These are phyloP conservation scores for Xylariaceae sp. DNA, from an alignment of 2,329 filamentous ascomycete species.

Conservation along the genomic window DNA sequence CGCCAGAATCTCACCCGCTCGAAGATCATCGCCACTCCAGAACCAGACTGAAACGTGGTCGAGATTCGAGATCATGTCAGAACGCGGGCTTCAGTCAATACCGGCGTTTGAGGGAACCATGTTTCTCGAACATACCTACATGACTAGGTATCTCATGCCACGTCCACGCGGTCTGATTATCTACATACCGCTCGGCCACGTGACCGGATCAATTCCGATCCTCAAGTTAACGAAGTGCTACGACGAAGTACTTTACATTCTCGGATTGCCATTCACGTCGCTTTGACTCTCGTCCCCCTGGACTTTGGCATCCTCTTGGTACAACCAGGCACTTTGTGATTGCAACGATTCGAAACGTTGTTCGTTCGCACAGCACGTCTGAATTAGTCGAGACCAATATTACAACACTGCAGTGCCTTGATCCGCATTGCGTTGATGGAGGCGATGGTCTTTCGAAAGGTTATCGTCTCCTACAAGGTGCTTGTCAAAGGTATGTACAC, in stretches of 20 bases:
- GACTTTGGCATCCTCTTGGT: neutral
- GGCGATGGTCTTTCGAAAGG: neutral
- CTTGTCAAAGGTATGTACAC: neutral
- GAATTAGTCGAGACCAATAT: neutral
- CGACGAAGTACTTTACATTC: too few relatives aligned
- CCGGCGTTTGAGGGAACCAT: neutral
- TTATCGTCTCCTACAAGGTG: neutral
- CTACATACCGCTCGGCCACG: neutral
- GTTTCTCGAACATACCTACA: neutral
- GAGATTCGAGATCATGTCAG: neutral
- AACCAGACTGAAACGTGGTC: neutral
- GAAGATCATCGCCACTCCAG: neutral
- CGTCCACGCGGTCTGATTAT: neutral
- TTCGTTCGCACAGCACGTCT: neutral
- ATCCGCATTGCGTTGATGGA: neutral
- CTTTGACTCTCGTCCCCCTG: neutral
- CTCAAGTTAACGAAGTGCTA: neutral
- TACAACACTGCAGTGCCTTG: neutral
- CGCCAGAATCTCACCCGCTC: neutral
- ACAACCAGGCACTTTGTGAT: neutral
- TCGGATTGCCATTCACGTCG: neutral
- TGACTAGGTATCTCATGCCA: neutral
- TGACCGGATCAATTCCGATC: neutral
- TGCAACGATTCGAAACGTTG: neutral
- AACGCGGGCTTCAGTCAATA: neutral